A percentile compares a stretch with the other conserved stretches of the same genome.
Conservation (phyloP, 179 eudicot genomes). For the Beta macrorhiza region DNA sequence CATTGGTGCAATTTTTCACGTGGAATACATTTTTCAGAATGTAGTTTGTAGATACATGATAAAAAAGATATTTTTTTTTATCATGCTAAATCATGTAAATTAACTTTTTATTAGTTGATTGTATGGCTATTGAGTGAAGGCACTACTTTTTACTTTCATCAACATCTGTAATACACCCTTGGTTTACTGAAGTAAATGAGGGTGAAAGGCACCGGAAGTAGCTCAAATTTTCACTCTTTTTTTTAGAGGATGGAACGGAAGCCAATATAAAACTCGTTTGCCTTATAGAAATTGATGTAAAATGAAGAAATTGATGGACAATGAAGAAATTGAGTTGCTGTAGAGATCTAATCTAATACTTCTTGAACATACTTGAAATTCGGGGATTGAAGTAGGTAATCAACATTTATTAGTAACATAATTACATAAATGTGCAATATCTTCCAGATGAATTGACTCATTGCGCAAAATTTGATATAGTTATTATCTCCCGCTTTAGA, state of each 20-base stretch:
- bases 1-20: not conserved
- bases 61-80: not conserved
- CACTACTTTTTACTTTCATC: not conserved
- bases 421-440: no score
- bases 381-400: no score
- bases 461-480: no score
- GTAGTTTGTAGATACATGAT: not conserved
- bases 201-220: no score
- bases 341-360: no score
- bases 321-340: not conserved
- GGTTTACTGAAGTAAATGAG: no score
- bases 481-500: no score
- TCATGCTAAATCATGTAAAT: not conserved
- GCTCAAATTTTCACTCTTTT: not conserved
- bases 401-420: no score
- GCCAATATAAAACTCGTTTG: not conserved
- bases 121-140: not conserved
- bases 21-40: not conserved
- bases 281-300: not conserved
- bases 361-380: no score
- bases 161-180: no score
- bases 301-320: no score
- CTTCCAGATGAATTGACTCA: no score
- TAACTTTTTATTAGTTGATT: not conserved
- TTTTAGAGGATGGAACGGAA: not conserved